Conservation (phyloP, 139 green algal genomes). For the Chlamydomonas schloesseri region DNA sequence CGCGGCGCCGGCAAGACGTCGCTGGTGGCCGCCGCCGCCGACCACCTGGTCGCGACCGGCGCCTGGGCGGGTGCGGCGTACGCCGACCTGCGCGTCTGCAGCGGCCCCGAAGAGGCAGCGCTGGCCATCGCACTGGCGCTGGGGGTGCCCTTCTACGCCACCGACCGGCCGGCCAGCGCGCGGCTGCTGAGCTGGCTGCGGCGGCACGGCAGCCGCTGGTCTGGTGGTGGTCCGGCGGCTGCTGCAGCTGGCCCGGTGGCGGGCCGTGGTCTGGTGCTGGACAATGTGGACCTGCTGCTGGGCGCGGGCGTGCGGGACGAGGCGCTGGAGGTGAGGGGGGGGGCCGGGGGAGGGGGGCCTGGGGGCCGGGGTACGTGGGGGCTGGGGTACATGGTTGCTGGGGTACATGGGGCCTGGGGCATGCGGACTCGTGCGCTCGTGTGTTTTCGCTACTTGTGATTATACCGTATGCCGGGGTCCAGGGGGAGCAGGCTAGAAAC, state of each 20-base stretch:
- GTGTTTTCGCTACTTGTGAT: no score
- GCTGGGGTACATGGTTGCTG: no score
- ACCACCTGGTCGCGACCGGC: neutral
- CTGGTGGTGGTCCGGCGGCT: no score
- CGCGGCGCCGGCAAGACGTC: slow-evolving; percentile 20
- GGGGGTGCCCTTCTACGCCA: slow-evolving; percentile 40
- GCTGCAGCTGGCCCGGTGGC: neutral
- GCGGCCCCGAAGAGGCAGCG: slow-evolving; percentile 7
- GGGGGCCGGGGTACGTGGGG: no score
- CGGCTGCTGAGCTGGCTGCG: slow-evolving; percentile 42
- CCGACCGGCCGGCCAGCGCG: slow-evolving; percentile 1
- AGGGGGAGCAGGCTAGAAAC: no score
- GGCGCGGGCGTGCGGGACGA: slow-evolving; percentile 6
- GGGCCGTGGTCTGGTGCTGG: slow-evolving; percentile 32
- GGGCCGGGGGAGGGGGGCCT: neutral
- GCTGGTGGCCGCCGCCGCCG: slow-evolving; percentile 9
- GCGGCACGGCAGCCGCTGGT: slow-evolving; percentile 6
- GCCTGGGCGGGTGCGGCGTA: neutral
- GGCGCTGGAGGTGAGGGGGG: slow-evolving; percentile 14
- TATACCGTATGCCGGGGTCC: no score
- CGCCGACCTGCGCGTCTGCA: neutral
- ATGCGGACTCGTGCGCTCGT: no score
- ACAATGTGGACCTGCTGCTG: slow-evolving; percentile 36
- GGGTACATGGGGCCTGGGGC: no score
- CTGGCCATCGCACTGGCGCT: slow-evolving; percentile 30